Evolutionary conservation across 2,329 filamentous ascomycete species (phyloP).

Genomic region (Trichoderma aggressivum): DNA sequence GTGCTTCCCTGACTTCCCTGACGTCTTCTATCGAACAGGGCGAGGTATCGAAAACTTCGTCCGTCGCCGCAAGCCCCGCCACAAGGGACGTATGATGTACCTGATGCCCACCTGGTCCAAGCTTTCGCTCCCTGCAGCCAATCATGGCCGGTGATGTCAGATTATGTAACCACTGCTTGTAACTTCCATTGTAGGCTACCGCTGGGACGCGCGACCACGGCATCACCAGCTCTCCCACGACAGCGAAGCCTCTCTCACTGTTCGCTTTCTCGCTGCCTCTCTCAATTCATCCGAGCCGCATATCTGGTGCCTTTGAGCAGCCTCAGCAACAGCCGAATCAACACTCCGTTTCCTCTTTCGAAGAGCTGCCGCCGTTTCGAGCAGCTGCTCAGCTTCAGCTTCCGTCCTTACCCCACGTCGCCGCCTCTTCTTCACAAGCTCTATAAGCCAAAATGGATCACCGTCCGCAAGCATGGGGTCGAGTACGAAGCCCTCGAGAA

Average conservation of each 20-base stretch:
- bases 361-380: background rate
- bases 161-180: constrained; percentile 30
- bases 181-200: constrained; percentile 34
- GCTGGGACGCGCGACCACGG: constrained; percentile 35
- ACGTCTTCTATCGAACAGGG: background rate
- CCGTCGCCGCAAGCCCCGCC: background rate
- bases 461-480: constrained; percentile 69
- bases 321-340: background rate
- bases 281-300: background rate
- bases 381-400: background rate
- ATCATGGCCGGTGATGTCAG: constrained; percentile 25
- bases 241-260: background rate
- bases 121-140: constrained; percentile 25
- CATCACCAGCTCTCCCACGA: constrained; percentile 20
- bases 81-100: background rate
- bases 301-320: background rate
- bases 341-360: background rate
- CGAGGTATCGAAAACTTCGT: background rate
- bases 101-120: constrained; percentile 3
- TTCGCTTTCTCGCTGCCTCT: background rate
- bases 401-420: constrained; percentile 13
- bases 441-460: constrained; percentile 56
- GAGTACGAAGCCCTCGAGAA: constrained; percentile 48
- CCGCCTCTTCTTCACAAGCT: constrained; percentile 16
- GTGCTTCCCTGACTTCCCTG: background rate